phyloP scores from a whole-genome alignment of 2,329 filamentous ascomycete species.

The Didymella sp. region DNA sequence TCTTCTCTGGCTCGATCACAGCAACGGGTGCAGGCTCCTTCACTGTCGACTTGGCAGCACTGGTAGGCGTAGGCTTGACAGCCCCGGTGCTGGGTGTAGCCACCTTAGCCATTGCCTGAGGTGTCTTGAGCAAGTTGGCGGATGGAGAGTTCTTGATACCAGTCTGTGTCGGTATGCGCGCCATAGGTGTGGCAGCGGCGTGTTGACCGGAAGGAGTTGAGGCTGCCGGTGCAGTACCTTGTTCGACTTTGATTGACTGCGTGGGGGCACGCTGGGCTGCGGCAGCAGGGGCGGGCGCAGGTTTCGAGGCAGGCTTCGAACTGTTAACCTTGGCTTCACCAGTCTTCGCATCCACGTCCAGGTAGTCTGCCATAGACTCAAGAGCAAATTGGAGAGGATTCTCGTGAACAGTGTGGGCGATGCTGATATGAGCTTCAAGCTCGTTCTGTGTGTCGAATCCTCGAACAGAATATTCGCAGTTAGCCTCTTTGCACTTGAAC shows the following conservation, averaged over 20 bases:
- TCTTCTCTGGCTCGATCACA: slow-evolving; percentile 26
- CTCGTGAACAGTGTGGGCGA: slow-evolving; percentile 61
- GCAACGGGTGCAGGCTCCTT: slow-evolving; percentile 34
- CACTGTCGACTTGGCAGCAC: slow-evolving; percentile 32
- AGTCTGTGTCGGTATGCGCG: slow-evolving; percentile 47
- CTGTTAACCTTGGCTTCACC: slow-evolving; percentile 45
- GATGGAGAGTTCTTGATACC: slow-evolving; percentile 49
- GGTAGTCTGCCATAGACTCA: slow-evolving; percentile 58
- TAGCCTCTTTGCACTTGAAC: slow-evolving; percentile 61
- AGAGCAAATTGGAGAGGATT: slow-evolving; percentile 65
- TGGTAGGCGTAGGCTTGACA: slow-evolving; percentile 44
- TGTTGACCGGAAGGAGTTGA: slow-evolving; percentile 46
- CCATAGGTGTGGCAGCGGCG: slow-evolving; percentile 47
- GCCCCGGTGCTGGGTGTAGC: slow-evolving; percentile 44
- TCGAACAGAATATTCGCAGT: slow-evolving; percentile 61
- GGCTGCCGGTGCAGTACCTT: slow-evolving; percentile 42
- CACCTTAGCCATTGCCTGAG: slow-evolving; percentile 44
- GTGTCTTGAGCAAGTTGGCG: slow-evolving; percentile 49
- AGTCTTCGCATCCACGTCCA: slow-evolving; percentile 58
- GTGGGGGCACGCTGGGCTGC: slow-evolving; percentile 31
- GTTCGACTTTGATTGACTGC: slow-evolving; percentile 44
- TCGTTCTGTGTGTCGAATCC: slow-evolving; percentile 63
- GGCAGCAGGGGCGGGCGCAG: slow-evolving; percentile 24
- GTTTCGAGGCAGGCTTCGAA: slow-evolving; percentile 32
- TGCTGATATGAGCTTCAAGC: slow-evolving; percentile 62